phyloP scores from a whole-genome alignment of 108 stramenopile genomes.

The Conticribra weissflogii region DNA sequence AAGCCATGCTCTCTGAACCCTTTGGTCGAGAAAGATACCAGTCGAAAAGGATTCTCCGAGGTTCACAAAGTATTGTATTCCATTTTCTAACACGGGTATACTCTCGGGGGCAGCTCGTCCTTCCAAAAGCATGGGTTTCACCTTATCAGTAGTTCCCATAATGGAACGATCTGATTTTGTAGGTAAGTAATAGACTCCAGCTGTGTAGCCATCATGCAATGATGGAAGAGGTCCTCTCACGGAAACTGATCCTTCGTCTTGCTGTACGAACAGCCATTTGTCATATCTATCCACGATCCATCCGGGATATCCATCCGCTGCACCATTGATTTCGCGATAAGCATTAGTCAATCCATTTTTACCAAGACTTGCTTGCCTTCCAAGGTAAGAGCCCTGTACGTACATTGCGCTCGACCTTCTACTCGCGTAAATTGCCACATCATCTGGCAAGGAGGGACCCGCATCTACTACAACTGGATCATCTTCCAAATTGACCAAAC shows the following conservation, averaged over 20 bases:
- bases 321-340: slow-evolving; percentile 85
- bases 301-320: slow-evolving; percentile 83
- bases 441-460: slow-evolving; percentile 56
- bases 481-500: slow-evolving; percentile 49
- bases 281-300: slow-evolving; percentile 85
- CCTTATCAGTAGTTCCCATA: slow-evolving; percentile 56
- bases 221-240: slow-evolving; percentile 75
- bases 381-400: slow-evolving; percentile 68
- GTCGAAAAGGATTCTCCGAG: slow-evolving; percentile 81
- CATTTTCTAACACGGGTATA: slow-evolving; percentile 71
- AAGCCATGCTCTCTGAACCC: slow-evolving; percentile 77
- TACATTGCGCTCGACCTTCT: slow-evolving; percentile 62
- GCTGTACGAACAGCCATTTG: slow-evolving; percentile 77
- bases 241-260: slow-evolving; percentile 44
- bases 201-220: slow-evolving; percentile 82
- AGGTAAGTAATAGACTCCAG: slow-evolving; percentile 75
- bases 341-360: slow-evolving; percentile 65
- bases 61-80: slow-evolving; percentile 66
- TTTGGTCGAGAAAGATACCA: slow-evolving; percentile 84
- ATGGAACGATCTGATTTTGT: slow-evolving; percentile 62
- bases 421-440: slow-evolving; percentile 64
- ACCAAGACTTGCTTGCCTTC: slow-evolving; percentile 53
- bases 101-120: slow-evolving; percentile 71
- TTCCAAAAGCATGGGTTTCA: slow-evolving; percentile 68
- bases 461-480: slow-evolving; percentile 49